phyloP scores from a whole-genome alignment of 1,139 yeast genomes.

The Candida gigantensis region DNA sequence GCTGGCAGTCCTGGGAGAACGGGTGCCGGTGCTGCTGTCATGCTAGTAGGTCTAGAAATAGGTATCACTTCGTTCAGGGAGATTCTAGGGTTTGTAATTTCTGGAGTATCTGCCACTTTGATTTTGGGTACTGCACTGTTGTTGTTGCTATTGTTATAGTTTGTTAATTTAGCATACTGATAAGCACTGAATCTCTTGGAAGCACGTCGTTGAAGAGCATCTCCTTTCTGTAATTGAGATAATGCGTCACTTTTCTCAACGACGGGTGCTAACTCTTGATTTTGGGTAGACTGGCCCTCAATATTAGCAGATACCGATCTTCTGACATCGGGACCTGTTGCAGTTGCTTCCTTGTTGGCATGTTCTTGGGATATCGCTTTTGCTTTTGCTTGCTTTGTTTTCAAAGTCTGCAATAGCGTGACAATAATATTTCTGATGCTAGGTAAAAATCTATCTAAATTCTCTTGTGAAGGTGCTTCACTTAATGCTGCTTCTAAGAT shows the following conservation, averaged over 20 bases:
- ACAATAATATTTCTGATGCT: constrained; percentile 86
- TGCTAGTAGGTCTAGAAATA: too few relatives aligned
- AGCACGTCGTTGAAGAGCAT: constrained; percentile 84
- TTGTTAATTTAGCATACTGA: constrained; percentile 71
- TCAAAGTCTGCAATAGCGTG: constrained; percentile 74
- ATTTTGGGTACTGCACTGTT: constrained; percentile 21
- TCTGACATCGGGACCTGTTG: constrained; percentile 3
- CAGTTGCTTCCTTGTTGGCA: constrained; percentile 6
- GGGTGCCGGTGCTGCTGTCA: too few relatives aligned
- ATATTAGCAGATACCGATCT: neutral
- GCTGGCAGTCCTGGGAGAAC: too few relatives aligned
- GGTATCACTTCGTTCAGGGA: too few relatives aligned
- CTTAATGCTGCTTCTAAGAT: constrained; percentile 86
- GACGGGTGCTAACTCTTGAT: neutral
- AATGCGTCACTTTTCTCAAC: constrained; percentile 51
- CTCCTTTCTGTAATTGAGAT: constrained; percentile 75
- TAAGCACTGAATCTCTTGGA: constrained; percentile 91
- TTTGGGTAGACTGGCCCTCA: neutral
- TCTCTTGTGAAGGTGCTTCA: constrained; percentile 82
- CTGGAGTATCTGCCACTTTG: constrained; percentile 9
- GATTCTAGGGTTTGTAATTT: constrained; percentile 3
- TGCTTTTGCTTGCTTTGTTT: constrained; percentile 69
- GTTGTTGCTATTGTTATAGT: constrained; percentile 20
- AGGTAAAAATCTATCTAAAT: constrained; percentile 79
- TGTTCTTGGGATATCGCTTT: constrained; percentile 35